Base-by-base conservation (phyloP, 2,329 filamentous ascomycete species). In the Aspergillus bombycis region DNA sequence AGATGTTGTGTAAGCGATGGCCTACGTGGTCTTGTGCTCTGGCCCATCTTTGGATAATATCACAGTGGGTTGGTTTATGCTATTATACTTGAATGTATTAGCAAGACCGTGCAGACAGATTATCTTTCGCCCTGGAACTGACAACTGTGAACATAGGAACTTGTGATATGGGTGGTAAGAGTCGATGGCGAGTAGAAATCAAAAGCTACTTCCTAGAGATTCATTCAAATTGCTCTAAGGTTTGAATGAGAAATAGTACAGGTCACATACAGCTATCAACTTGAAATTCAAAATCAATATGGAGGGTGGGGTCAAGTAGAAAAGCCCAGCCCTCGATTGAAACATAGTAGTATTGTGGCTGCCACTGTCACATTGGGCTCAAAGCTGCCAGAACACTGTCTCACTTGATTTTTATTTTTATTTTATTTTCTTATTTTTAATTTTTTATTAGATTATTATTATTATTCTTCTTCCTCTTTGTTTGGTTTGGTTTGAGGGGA, bases 1-100 rank as follows among this genome's bases (percentile, higher is more conserved):
- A 72, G 38, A 14, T 69, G 68, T 41, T 66, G 61, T 19, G 70
- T 66, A 54, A 72, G 62, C 11, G 70, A 72, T n/a, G 63, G 59
- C 57, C 70, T 65, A 30, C 67, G 67, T 50, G 63, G 62, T 46
- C 65, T 67, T 56, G 30, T 58, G 14, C 32, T 57, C 16, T 62
- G 48, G 23, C 63, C 32, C 65, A 67, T 67, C 46, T 52, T 56
- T 58, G 26, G 11, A 28, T 23, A 45, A 52, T 30, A 23, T 14
- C 28, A 32, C 23, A n/a, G 19, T 21, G 12, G 26, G 14, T 16
- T 28, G 30, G 23, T 26, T 16, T 26, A 23, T 48, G 23, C 46
- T 16, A 19, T 23, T 48, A 48, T 14, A 48, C 23, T 48, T 50
- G 46, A 3, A 23, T 16, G 48, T 11, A 32, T 52, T n/a, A 34